Base-by-base conservation (phyloP, 2,329 filamentous ascomycete genomes). In the Arthroderma sp. region DNA sequence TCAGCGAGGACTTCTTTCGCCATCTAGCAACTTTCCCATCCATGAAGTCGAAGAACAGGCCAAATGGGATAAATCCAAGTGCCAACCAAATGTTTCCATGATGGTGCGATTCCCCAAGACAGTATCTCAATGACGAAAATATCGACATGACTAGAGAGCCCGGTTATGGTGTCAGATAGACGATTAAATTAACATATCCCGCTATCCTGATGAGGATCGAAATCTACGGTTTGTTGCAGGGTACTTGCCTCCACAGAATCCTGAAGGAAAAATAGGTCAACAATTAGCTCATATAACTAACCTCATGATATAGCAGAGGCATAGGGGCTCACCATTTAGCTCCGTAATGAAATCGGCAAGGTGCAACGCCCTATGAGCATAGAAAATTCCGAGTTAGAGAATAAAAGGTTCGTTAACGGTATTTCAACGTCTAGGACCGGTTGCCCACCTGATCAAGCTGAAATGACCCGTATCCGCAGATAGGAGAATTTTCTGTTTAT, bases 21-120 rank as follows among this genome's bases (percentile, higher is more conserved):
- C 93, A 97, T 63, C 93, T 81, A 62, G 93, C 93, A 57, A 98
- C 91, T 70, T 91, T 93, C 68, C 93, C 93, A 72, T 98, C 93
- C 80, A 97, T 89, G 69, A 95, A 94, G 73, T 98, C 93, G 72
- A 97, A 97, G 77, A 97, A 96, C 11, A 97, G 78, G 4, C 90
- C 91, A 59, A 96, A 88, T 0, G 91, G 91, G 73, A 97, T 87
- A 72, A 96, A 88, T 3, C 77, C 82, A 53, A 98, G 82, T 1
- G 93, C 91, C 35, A 85, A 75, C 81, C 88, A 97, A 56, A 96
- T 76, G 65, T 89, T 86, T 55, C 77, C 77, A 64, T 82, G 77
- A 56, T 86, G 76, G 59, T 78, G 69, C 7, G 86, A 79, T 62
- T 86, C 81, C 61, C 84, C 85, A 61, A 95, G 81, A 72, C 87